Percentiles rank a stretch among this genome's conserved stretches.
Evolutionary conservation across 371 early-diverging fungal species (phyloP).

Genomic region (Nematocida parisii): DNA sequence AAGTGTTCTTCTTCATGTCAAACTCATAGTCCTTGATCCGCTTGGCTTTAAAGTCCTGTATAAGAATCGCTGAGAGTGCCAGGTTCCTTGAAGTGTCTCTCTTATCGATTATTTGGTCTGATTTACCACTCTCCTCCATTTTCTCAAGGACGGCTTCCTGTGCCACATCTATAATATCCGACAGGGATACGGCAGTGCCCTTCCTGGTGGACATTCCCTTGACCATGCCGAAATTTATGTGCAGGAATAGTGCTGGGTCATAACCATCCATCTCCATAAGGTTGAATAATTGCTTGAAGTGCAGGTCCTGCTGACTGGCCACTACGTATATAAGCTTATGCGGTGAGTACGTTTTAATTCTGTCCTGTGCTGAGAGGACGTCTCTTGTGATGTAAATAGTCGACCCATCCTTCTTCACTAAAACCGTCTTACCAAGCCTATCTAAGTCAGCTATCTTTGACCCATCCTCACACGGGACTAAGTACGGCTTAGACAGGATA

Average conservation of each 20-base stretch:
- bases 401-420: conserved; percentile 88
- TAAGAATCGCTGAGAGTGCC: conserved; percentile 80
- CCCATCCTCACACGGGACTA: conserved; percentile 62
- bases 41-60: conserved; percentile 89
- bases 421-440: conserved; percentile 71
- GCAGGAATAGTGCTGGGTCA: conserved; percentile 74
- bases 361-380: conserved; percentile 89
- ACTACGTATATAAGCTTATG: conserved; percentile 91
- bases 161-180: conserved; percentile 86
- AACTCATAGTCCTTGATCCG: conserved; percentile 94
- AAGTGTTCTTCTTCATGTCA: conserved; percentile 85
- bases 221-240: conserved; percentile 94
- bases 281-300: conserved; percentile 91
- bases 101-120: conserved; percentile 79
- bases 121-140: conserved; percentile 83
- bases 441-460: conserved; percentile 66
- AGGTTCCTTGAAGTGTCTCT: conserved; percentile 75
- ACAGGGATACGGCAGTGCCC: conserved; percentile 92
- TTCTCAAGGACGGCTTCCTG: conserved; percentile 84
- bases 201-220: conserved; percentile 88
- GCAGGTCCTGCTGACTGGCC: conserved; percentile 85
- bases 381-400: conserved; percentile 94
- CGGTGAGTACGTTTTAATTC: conserved; percentile 82
- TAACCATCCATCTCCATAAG: conserved; percentile 78
- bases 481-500: conserved; percentile 73